Evolutionary conservation across 345 rosid species (phyloP).

Genomic region (Syzygium aqueum): DNA sequence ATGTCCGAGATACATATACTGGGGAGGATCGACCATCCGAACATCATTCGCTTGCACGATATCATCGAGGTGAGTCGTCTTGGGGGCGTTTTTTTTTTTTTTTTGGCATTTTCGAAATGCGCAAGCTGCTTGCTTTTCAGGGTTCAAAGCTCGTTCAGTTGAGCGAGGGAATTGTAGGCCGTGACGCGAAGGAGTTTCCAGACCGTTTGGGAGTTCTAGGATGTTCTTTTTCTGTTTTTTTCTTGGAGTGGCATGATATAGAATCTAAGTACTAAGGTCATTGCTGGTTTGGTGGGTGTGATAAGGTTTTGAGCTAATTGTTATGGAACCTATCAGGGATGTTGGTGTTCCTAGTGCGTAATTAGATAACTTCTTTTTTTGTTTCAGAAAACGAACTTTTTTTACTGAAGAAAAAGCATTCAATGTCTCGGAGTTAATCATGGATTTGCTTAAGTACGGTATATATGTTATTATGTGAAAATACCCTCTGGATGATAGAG

Average conservation of each 20-base stretch:
- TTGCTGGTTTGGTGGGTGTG: not conserved
- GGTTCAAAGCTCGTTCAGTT: not conserved
- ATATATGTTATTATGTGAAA: not conserved
- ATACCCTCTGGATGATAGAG: not conserved
- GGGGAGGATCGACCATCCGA: slow-evolving; percentile 68
- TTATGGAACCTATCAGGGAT: not conserved
- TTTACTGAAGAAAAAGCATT: not conserved
- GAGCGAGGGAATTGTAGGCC: not conserved
- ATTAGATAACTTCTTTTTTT: not conserved
- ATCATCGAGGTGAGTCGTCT: slow-evolving; percentile 64
- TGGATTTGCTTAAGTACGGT: not conserved
- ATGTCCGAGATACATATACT: slow-evolving; percentile 83
- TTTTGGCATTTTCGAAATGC: not conserved
- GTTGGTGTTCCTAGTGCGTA: not conserved
- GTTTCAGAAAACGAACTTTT: not conserved
- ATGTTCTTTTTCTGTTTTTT: not conserved
- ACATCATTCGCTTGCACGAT: slow-evolving; percentile 78
- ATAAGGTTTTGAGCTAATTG: not conserved
- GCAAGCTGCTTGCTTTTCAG: not conserved
- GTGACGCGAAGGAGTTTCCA: not conserved
- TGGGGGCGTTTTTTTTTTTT: too few species aligned
- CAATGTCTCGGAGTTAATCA: not conserved
- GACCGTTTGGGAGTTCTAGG: not conserved
- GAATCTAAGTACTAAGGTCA: not conserved
- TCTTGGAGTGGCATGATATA: not conserved